Base-by-base conservation (phyloP, 2,329 filamentous ascomycete genomes). In the Xylariaceae sp. region DNA sequence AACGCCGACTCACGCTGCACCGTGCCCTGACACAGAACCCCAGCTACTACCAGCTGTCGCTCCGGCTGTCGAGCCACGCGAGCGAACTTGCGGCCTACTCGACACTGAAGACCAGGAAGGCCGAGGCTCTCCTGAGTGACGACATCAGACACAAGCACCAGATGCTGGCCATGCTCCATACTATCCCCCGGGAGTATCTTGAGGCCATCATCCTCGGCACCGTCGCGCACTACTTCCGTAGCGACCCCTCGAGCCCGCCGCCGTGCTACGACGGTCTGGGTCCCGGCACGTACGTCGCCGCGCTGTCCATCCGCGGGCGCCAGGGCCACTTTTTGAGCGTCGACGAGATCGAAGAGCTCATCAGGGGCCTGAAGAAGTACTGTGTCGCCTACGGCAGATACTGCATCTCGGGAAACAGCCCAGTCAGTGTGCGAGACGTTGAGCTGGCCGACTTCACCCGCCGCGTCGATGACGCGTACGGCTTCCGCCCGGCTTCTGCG, bases 221-320 rank as follows among this genome's bases (percentile, higher is more conserved):
- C 16, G 14, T 33, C 2, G 22, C 32, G n/a, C 19, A 33, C n/a
- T 26, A 17, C 16, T 16, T 28, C 32, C 24, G 13, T 7, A 27
- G 9, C 23, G 8, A 16, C 2, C 16, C 16, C 13, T 13, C 16
- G 22, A 12, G 17, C 3, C n/a, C 19, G 3, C n/a, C 21, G 9
- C 22, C n/a, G 9, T 23, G 8, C 11, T 35, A 35, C 16, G 7
- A 6, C 11, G 22, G 10, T 13, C 26, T 30, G 3, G 27, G 19
- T 24, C 19, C 29, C 18, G 33, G 33, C 26, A 31, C 33, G 10
- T 35, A 35, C 33, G 29, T 35, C 1, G 27, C 27, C 10, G 27
- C 26, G 5, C 14, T 35, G 26, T 21, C 33, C n/a, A 35, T 35
- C 14, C 18, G 22, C 2, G 27, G 27, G 4, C 27, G 19, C 10